Evolutionary conservation across 768 basidiomycete species (phyloP).

Genomic region (Tylopilus balloui): DNA sequence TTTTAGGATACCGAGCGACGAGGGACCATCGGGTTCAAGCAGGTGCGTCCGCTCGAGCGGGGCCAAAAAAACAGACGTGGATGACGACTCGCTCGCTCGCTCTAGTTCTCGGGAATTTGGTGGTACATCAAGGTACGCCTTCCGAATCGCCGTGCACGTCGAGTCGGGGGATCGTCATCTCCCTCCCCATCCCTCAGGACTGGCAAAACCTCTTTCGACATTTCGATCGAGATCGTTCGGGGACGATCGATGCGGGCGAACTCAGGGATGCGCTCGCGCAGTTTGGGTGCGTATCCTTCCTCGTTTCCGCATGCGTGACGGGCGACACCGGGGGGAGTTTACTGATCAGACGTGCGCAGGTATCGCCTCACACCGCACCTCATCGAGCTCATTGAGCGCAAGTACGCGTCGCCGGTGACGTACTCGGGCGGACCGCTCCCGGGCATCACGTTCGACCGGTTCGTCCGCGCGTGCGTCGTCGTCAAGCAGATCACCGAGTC

Average conservation of each 20-base stretch:
- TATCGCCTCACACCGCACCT: slow-evolving; percentile 68
- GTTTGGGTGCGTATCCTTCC: slow-evolving; percentile 53
- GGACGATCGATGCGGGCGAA: slow-evolving; percentile 69
- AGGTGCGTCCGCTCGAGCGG: slow-evolving; percentile 51
- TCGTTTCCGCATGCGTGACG: not conserved
- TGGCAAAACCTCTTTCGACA: slow-evolving; percentile 83
- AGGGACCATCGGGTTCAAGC: slow-evolving; percentile 77
- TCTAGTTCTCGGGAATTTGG: slow-evolving; percentile 69
- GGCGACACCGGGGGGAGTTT: not conserved
- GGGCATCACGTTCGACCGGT: slow-evolving; percentile 82
- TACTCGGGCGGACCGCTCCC: slow-evolving; percentile 34
- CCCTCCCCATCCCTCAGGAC: slow-evolving; percentile 42
- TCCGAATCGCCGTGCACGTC: not conserved
- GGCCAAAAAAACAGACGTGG: too few species aligned
- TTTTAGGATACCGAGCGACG: slow-evolving; percentile 62
- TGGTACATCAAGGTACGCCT: slow-evolving; percentile 62
- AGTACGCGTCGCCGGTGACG: slow-evolving; percentile 55
- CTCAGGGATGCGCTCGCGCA: slow-evolving; percentile 63
- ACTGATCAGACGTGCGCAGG: slow-evolving; percentile 15
- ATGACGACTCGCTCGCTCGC: not conserved
- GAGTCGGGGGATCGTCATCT: too few species aligned
- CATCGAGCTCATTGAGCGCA: slow-evolving; percentile 63
- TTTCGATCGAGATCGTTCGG: slow-evolving; percentile 81
- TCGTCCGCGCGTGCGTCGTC: slow-evolving; percentile 81
- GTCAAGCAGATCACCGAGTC: slow-evolving; percentile 73